phyloP scores from a whole-genome alignment of 352 stramenopile species.

The Globisporangium takayamanum region DNA sequence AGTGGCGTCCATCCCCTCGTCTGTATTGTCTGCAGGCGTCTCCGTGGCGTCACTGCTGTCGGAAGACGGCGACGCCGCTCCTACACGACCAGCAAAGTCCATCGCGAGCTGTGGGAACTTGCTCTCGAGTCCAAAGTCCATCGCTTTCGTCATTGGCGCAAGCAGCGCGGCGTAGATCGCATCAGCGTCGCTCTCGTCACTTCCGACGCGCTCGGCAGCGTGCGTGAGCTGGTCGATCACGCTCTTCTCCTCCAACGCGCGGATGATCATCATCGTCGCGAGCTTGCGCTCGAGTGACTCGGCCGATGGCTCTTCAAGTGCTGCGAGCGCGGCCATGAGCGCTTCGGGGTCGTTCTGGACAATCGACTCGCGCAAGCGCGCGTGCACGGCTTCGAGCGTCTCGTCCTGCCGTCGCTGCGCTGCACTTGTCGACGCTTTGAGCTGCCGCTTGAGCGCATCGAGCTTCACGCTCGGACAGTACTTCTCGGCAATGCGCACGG shows the following conservation, averaged over 20 bases:
- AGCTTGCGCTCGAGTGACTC: constrained; percentile 70
- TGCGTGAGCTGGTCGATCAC: constrained; percentile 44
- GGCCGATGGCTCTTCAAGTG: constrained; percentile 50
- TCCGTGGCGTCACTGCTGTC: background rate
- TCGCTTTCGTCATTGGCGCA: constrained; percentile 33
- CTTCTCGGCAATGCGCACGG: constrained; percentile 48
- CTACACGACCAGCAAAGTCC: constrained; percentile 3
- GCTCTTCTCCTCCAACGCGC: constrained; percentile 67
- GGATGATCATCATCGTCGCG: constrained; percentile 81
- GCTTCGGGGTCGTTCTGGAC: constrained; percentile 55
- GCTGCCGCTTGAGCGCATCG: constrained; percentile 34
- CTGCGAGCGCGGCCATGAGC: constrained; percentile 63
- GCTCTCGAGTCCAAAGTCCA: constrained; percentile 50
- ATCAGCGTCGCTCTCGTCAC: constrained; percentile 9
- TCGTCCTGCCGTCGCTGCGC: constrained; percentile 31
- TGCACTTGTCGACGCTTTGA: constrained; percentile 24
- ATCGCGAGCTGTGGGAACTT: constrained; percentile 35
- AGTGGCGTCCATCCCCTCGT: background rate
- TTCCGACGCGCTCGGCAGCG: constrained; percentile 9
- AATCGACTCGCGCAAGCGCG: constrained; percentile 53
- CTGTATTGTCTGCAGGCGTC: background rate
- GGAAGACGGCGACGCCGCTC: background rate
- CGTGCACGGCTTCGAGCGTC: constrained; percentile 35
- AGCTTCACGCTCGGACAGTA: constrained; percentile 51
- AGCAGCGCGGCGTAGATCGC: constrained; percentile 26